Evolutionary conservation across 768 basidiomycete species (phyloP), one percentile per base, ranked within the genome.

Genomic region (Botryobasidium botryosum): DNA sequence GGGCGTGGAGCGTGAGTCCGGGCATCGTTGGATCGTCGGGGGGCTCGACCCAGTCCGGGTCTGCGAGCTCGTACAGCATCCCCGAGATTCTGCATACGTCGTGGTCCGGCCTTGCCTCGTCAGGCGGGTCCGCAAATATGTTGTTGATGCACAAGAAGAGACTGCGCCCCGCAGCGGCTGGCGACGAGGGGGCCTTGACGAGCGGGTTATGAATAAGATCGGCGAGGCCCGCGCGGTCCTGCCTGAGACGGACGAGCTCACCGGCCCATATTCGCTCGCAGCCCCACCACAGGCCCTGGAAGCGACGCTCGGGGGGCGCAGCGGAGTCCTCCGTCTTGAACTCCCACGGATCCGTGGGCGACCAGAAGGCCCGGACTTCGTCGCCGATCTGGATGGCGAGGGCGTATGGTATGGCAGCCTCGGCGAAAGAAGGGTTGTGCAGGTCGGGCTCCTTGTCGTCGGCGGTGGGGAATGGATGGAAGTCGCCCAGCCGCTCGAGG

Each of bases 321-420:
- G 13, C 40, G 24, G 20, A 13, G 13, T 15, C 40, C 37, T 12
- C 10, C 8, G 10, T 24, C 37, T 8, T 13, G 10, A 21, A 39
- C 23, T 8, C 37, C 40, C 23, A 24, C 15, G 25, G 21, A 8
- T 24, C 40, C 8, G 12, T 7, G 13, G 26, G 40, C 23, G 8
- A 13, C 12, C 25, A 42, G 23, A 12, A 42, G 28, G 40, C 8
- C 8, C 15, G 10, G 15, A 28, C 8, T 13, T 26, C 13, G 8
- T 10, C 13, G 12, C 15, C 29, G 25, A 80, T 77, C 55, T 87
- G 77, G 8, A 85, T 61, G 3, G 81, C 83, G 13, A 80, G 60
- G 1, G 76, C 75, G 53, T 71, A 81, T 1, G 84, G 70, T 1
- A 73, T 68, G 5, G 71, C 67, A 5, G 77, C 72, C 1, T 70